Percentiles rank a stretch among this genome's conserved stretches.
Evolutionary conservation across 345 rosid species (phyloP).

Genomic region (Rhizophora apiculata): DNA sequence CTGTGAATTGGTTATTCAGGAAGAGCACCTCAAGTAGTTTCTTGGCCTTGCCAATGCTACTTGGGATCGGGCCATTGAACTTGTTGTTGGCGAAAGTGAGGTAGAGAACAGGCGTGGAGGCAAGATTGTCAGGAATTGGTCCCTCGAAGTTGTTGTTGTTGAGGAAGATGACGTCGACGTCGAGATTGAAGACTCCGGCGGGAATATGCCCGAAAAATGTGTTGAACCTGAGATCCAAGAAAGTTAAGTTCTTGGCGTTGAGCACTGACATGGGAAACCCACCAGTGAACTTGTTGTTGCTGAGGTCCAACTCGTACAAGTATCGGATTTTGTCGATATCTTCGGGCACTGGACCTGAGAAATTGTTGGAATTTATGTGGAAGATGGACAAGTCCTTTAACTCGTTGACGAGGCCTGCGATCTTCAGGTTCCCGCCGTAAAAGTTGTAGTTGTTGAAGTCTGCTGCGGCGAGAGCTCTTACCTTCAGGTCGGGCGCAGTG

Average conservation of each 20-base stretch:
- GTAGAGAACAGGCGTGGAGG: constrained; percentile 40
- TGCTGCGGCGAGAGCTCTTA: constrained; percentile 28
- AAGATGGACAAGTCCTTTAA: constrained; percentile 44
- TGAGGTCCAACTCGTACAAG: constrained; percentile 53
- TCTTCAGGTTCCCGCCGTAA: constrained; percentile 14
- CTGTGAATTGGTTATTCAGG: constrained; percentile 40
- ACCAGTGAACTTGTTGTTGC: constrained; percentile 44
- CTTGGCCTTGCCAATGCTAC: constrained; percentile 41
- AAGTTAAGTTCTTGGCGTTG: constrained; percentile 25
- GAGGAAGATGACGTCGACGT: constrained; percentile 52
- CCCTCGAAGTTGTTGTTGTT: constrained; percentile 46
- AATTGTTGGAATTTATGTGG: constrained; percentile 51
- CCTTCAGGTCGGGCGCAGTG: constrained; percentile 11
- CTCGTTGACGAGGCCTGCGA: constrained; percentile 23
- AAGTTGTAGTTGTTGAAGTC: constrained; percentile 44
- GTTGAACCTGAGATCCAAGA: constrained; percentile 58
- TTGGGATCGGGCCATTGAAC: constrained; percentile 46
- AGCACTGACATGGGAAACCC: constrained; percentile 39
- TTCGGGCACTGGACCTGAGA: constrained; percentile 24
- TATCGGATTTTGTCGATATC: constrained; percentile 7
- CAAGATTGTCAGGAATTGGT: constrained; percentile 40
- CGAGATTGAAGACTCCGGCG: constrained; percentile 26
- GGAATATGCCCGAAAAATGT: constrained; percentile 36
- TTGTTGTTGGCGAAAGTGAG: constrained; percentile 58
- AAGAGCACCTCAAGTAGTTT: constrained; percentile 48